Conservation (phyloP, 495 filamentous ascomycete genomes). For the Parachaetomium inaequale region DNA sequence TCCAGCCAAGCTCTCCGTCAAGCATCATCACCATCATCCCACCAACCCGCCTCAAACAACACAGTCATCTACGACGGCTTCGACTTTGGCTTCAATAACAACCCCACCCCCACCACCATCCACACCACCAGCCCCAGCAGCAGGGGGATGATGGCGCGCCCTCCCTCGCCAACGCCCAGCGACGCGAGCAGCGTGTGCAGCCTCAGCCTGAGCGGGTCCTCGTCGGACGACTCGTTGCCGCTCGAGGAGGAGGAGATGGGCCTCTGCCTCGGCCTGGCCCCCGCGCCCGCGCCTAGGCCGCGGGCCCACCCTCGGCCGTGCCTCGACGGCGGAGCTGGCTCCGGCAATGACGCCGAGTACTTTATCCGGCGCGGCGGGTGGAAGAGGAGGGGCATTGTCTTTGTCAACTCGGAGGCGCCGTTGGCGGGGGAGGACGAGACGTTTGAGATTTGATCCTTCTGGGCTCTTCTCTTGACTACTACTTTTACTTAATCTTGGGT, state of each 20-base stretch:
- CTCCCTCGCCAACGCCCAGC: slow-evolving; percentile 20
- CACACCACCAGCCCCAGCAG: neutral
- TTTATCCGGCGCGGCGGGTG: slow-evolving; percentile 46
- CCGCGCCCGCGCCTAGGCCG: slow-evolving; percentile 12
- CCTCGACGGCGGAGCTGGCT: slow-evolving; percentile 5
- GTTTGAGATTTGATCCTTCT: slow-evolving; percentile 26
- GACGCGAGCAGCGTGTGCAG: slow-evolving; percentile 17
- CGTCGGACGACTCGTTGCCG: neutral
- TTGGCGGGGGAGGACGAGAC: slow-evolving; percentile 29
- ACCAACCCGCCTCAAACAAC: slow-evolving; percentile 9
- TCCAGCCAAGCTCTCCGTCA: slow-evolving; percentile 20
- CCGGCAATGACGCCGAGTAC: slow-evolving; percentile 37
- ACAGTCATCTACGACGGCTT: slow-evolving; percentile 37
- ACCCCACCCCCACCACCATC: neutral
- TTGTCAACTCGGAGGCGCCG: slow-evolving; percentile 28
- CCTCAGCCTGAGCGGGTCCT: neutral
- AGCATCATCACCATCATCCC: slow-evolving; percentile 7
- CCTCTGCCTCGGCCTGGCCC: neutral
- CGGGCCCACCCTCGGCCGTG: slow-evolving; percentile 8
- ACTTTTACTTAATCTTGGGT: neutral
- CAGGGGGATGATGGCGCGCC: neutral
- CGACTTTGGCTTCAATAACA: slow-evolving; percentile 33
- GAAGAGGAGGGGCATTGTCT: slow-evolving; percentile 50
- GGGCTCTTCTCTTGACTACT: neutral
- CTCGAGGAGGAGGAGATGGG: neutral